Evolutionary conservation across 164 flowering plant genomes (phyloP).

Genomic region (Hamamelis virginiana): DNA sequence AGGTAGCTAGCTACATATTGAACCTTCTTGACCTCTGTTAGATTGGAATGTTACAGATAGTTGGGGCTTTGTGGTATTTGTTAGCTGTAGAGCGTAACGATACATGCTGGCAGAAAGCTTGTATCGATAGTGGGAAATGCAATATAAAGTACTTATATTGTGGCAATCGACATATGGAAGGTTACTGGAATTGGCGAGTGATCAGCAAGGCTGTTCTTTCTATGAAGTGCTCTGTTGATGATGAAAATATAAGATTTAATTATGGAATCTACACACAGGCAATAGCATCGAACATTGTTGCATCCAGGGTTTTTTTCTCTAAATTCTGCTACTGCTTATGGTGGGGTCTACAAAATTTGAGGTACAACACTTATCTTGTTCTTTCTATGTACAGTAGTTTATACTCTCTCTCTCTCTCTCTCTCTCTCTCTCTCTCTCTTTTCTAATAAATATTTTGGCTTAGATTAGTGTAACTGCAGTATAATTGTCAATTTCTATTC

Average conservation of each 20-base stretch:
- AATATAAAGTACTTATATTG: conserved; percentile 31
- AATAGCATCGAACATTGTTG: conserved; percentile 25
- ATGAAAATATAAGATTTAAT: conserved; percentile 23
- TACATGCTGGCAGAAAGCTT: conserved; percentile 41
- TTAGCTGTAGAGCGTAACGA: conserved; percentile 42
- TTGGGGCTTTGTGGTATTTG: conserved; percentile 49
- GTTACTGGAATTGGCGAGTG: conserved; percentile 25
- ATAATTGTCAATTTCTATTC: no score
- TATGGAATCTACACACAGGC: conserved; percentile 44
- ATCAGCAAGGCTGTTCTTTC: conserved; percentile 20
- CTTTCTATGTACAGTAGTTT: background rate
- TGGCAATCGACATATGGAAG: conserved; percentile 24
- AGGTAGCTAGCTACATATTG: no score
- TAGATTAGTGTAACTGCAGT: background rate
- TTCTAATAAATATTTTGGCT: no score
- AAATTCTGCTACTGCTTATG: conserved; percentile 44
- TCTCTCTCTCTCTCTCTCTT: background rate
- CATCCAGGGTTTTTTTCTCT: conserved; percentile 23
- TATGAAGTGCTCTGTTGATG: conserved; percentile 15
- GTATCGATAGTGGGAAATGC: conserved; percentile 19
- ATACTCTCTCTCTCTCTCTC: background rate
- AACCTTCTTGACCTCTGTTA: background rate
- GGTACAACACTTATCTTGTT: conserved; percentile 22
- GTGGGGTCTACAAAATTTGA: conserved; percentile 50
- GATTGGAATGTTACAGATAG: conserved; percentile 26